These are phyloP conservation scores for Lentinula raphanica DNA, from an alignment of 768 basidiomycete species.

Conservation along the genomic window DNA sequence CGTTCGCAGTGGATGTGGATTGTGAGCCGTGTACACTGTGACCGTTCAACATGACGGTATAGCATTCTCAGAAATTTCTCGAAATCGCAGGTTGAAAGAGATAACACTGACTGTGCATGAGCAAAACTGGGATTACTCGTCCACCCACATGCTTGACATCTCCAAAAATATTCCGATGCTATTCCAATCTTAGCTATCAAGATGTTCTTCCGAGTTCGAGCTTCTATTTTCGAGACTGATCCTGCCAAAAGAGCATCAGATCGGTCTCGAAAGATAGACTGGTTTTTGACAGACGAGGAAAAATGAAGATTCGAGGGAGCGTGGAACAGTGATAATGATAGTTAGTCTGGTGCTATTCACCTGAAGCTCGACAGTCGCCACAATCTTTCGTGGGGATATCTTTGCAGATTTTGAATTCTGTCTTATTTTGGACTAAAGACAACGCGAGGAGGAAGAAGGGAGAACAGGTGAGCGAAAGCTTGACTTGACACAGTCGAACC, in stretches of 20 bases:
- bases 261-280: not conserved
- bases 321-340: too few species aligned
- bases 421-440: not conserved
- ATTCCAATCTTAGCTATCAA: not conserved
- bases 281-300: too few species aligned
- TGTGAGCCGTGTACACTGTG: too few species aligned
- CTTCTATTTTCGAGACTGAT: constrained; percentile 3
- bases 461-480: not conserved
- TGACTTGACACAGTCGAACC: not conserved
- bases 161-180: not conserved
- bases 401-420: not conserved
- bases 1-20: not conserved
- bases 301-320: too few species aligned
- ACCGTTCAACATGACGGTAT: too few species aligned
- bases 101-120: not conserved
- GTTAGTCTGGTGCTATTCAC: too few species aligned
- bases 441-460: not conserved
- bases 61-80: too few species aligned
- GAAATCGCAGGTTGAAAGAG: too few species aligned
- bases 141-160: constrained; percentile 4
- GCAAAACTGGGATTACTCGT: not conserved
- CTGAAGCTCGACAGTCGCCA: not conserved
- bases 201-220: not conserved
- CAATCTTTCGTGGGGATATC: not conserved
- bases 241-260: not conserved